These are phyloP conservation scores for fission yeast (Schizosaccharomyces pombe) DNA, from an alignment of 805 yeast genomes.

Conservation along the genomic window DNA sequence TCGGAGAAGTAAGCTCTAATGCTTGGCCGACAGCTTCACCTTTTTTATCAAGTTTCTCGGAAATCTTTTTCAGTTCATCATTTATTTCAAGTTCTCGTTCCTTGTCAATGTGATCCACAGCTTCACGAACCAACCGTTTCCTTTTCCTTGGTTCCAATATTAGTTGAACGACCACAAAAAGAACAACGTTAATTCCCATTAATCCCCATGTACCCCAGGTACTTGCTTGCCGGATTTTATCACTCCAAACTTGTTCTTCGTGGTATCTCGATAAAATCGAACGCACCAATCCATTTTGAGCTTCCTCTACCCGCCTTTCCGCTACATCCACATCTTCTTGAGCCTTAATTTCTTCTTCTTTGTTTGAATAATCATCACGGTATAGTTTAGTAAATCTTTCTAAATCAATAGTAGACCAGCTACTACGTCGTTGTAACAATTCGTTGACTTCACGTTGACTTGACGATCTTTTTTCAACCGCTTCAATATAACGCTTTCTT, in stretches of 20 bases:
- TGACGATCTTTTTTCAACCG: conserved; percentile 36
- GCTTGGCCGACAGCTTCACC: background rate
- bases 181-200: conserved; percentile 62
- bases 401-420: conserved; percentile 59
- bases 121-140: conserved; percentile 13
- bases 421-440: conserved; percentile 56
- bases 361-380: conserved; percentile 55
- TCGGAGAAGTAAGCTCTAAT: too few relatives aligned
- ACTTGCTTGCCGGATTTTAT: conserved; percentile 75
- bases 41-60: background rate
- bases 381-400: conserved; percentile 67
- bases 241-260: conserved; percentile 96
- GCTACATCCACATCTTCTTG: conserved; percentile 22
- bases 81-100: background rate
- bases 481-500: conserved; percentile 24
- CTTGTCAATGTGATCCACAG: background rate
- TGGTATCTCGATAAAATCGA: conserved; percentile 74
- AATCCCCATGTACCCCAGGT: conserved; percentile 90
- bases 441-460: conserved; percentile 78
- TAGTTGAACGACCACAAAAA: conserved; percentile 64
- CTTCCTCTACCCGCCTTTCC: conserved; percentile 42
- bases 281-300: conserved; percentile 44
- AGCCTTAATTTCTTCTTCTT: conserved; percentile 31
- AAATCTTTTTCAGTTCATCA: background rate
- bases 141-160: conserved; percentile 91